These are phyloP conservation scores for Kodamaea kaohsiungensis DNA, from an alignment of 805 yeast species.

Conservation along the genomic window DNA sequence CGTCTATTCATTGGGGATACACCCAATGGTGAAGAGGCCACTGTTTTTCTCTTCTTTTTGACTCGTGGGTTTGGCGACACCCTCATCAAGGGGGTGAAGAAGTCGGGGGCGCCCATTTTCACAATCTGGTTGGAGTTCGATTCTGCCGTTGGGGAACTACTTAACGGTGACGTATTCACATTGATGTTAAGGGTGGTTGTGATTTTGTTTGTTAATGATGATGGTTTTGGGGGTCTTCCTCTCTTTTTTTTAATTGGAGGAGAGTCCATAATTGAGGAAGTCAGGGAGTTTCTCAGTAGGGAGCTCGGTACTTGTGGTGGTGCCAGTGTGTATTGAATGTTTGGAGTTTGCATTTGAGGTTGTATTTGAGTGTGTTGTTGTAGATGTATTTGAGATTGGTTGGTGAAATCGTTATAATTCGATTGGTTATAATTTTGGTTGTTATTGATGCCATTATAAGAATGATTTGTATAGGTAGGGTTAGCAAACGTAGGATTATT, in stretches of 20 bases:
- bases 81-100: slow-evolving; percentile 45
- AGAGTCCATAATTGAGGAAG: background rate
- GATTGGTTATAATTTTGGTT: background rate
- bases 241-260: slow-evolving; percentile 39
- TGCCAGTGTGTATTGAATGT: background rate
- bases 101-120: slow-evolving; percentile 43
- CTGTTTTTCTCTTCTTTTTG: slow-evolving; percentile 12
- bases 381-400: background rate
- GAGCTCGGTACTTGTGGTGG: background rate
- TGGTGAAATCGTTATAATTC: background rate
- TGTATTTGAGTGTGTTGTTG: background rate
- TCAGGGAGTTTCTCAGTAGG: background rate
- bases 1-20: slow-evolving; percentile 1
- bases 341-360: background rate
- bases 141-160: slow-evolving; percentile 41
- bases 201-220: slow-evolving; percentile 36
- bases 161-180: slow-evolving; percentile 39
- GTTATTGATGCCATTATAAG: background rate
- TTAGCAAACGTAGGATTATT: background rate
- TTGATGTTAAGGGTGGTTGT: slow-evolving; percentile 43
- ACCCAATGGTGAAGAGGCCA: slow-evolving; percentile 9
- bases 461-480: background rate
- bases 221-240: slow-evolving; percentile 49
- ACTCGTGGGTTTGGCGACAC: slow-evolving; percentile 31
- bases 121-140: slow-evolving; percentile 38